Base-by-base conservation (phyloP, 2,329 filamentous ascomycete genomes). In the Cryphonectria japonica region DNA sequence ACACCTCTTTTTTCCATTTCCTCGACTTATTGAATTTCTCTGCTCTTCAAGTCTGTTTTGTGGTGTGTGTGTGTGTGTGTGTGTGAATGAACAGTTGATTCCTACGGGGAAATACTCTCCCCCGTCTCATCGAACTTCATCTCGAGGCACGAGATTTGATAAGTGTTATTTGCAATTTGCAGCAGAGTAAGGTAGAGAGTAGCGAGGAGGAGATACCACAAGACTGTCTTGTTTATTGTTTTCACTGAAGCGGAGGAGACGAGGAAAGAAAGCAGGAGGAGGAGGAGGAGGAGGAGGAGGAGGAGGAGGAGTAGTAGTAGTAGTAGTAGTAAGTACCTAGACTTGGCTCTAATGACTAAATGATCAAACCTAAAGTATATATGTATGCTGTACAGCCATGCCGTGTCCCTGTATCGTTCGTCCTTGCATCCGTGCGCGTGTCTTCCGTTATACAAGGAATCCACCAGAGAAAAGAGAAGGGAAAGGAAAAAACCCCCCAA, bases 221-320 rank as follows among this genome's bases (percentile, higher is more conserved):
- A 60, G 57, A 37, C 6, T 34, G 57, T 37, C 29, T 66, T 43
- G 43, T 65, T 37, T 54, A 43, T 66, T 34, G 26, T 60, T 32
- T 60, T 60, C 46, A 50, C 2, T n/a, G 22, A 19, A 50, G 26
- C 26, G 26, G 26, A 26, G 26, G 26, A 26, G 26, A 26, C 26
- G 26, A 26, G 26, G 26, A 1, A 26, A 26, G 26, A 26, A 26
- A 26, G 26, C 26, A 26, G 26, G 1, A 26, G 16, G 16, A 1
- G 16, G 6, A 50, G 16, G 43, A 19, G 43, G 22, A 5, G 43
- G 43, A 50, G 43, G 43, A 50, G 7, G 43, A 50, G 16, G 43
- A 19, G 43, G 8, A 5, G 43, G 19, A 50, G 43, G 19, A 50
- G 8, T 8, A 50, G 43, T 19, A 50, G 8, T 19, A 22, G 19